Conservation (phyloP, 2,329 filamentous ascomycete genomes). For the Phialophora expanda region DNA sequence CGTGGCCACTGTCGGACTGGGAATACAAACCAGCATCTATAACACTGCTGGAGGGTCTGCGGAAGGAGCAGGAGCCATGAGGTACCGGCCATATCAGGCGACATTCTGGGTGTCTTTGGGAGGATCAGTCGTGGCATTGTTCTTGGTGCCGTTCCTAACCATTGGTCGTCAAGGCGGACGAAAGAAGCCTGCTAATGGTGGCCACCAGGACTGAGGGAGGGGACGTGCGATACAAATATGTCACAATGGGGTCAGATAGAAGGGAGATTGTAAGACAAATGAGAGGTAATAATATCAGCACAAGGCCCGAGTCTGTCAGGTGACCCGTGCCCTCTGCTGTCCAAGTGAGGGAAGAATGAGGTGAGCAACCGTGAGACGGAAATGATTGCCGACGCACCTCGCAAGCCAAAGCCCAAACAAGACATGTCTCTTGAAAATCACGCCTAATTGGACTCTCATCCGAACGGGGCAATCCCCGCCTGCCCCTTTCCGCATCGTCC, state of each 20-base stretch:
- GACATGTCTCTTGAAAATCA: not conserved
- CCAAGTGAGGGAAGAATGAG: not conserved
- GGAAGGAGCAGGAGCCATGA: slow-evolving; percentile 24
- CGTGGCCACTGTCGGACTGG: slow-evolving; percentile 64
- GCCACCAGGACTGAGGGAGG: slow-evolving; percentile 16
- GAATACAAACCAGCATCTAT: slow-evolving; percentile 62
- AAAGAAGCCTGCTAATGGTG: slow-evolving; percentile 24
- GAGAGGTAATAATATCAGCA: not conserved
- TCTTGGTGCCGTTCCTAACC: slow-evolving; percentile 38
- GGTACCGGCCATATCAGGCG: slow-evolving; percentile 38
- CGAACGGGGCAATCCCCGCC: not conserved
- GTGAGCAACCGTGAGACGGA: not conserved
- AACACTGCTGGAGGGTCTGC: slow-evolving; percentile 34
- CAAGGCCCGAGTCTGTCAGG: not conserved
- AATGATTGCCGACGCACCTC: not conserved
- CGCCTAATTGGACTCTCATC: not conserved
- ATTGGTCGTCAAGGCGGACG: slow-evolving; percentile 37
- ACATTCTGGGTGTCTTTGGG: slow-evolving; percentile 40
- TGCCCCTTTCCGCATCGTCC: not conserved
- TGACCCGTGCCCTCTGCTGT: not conserved
- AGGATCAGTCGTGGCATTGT: slow-evolving; percentile 34
- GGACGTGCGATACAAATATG: not conserved
- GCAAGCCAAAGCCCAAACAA: not conserved
- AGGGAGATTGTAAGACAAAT: not conserved
- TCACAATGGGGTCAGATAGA: not conserved